phyloP scores from a whole-genome alignment of 2,329 filamentous ascomycete genomes.

The Cladosporium cucumerinum region DNA sequence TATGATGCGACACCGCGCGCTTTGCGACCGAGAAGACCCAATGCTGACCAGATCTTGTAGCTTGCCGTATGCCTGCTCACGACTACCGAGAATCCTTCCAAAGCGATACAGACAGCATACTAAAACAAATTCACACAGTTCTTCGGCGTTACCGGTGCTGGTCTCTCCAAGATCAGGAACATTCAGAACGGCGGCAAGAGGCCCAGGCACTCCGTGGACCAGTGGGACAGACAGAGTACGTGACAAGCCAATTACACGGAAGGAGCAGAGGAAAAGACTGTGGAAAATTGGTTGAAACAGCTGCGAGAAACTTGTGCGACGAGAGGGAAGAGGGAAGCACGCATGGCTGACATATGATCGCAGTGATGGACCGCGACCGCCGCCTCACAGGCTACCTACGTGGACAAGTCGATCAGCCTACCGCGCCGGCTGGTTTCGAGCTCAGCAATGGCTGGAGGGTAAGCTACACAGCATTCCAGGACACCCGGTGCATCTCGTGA shows the following conservation, averaged over 20 bases:
- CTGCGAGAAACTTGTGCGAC: not conserved
- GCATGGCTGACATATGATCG: conserved; percentile 12
- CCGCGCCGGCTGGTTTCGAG: conserved; percentile 61
- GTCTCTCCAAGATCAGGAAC: conserved; percentile 55
- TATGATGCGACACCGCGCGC: conserved; percentile 1
- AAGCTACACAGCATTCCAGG: conserved; percentile 28
- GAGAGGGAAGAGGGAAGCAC: not conserved
- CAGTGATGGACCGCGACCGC: conserved; percentile 66
- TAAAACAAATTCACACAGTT: conserved; percentile 42
- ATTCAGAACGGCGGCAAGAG: conserved; percentile 63
- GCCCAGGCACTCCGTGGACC: conserved; percentile 57
- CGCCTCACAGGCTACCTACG: conserved; percentile 59
- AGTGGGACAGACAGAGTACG: conserved; percentile 60
- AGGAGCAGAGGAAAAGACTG: not conserved
- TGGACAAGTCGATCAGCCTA: conserved; percentile 59
- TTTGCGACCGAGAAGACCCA: conserved; percentile 2
- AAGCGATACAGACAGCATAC: conserved; percentile 18
- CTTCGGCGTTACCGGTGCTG: conserved; percentile 58
- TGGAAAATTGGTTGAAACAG: too few relatives aligned
- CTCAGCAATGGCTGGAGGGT: conserved; percentile 67
- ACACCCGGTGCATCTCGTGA: not conserved
- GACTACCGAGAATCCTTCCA: conserved; percentile 14
- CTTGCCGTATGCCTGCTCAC: conserved; percentile 49
- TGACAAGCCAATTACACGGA: not conserved
- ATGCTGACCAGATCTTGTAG: conserved; percentile 13